These are phyloP conservation scores for Solioccasus polychromus DNA, from an alignment of 768 basidiomycete genomes.

Conservation along the genomic window DNA sequence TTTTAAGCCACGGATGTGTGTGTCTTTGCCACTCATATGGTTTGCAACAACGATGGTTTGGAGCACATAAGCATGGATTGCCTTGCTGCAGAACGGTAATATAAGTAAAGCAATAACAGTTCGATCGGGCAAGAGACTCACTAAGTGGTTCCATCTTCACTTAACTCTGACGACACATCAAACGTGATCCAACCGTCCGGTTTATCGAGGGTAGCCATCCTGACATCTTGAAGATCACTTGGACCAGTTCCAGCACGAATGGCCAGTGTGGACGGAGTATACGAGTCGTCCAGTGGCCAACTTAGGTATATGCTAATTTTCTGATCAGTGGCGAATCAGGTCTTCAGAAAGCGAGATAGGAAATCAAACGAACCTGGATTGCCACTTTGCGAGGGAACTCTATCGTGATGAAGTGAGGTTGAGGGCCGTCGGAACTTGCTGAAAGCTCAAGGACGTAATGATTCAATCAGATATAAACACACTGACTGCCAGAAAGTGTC, in stretches of 20 bases:
- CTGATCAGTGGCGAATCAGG: constrained; percentile 36
- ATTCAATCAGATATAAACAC: neutral
- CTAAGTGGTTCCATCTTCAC: constrained; percentile 78
- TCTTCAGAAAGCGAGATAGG: neutral
- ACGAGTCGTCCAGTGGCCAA: constrained; percentile 88
- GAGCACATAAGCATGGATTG: constrained; percentile 84
- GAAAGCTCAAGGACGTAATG: neutral
- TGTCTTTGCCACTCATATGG: constrained; percentile 98
- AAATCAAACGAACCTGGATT: constrained; percentile 59
- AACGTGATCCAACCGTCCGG: constrained; percentile 95
- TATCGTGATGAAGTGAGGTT: constrained; percentile 93
- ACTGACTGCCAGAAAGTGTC: constrained; percentile 98
- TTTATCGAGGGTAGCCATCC: constrained; percentile 79
- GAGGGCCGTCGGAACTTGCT: constrained; percentile 85
- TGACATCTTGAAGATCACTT: constrained; percentile 90
- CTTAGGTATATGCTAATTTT: constrained; percentile 86
- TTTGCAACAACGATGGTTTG: constrained; percentile 90
- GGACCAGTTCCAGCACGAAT: constrained; percentile 90
- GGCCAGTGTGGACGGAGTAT: constrained; percentile 89
- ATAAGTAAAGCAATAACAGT: neutral
- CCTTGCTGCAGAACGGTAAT: constrained; percentile 51
- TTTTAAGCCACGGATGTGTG: constrained; percentile 88
- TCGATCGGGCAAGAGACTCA: constrained; percentile 36
- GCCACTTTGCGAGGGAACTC: constrained; percentile 90
- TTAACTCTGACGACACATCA: constrained; percentile 76